Conservation (phyloP, 1,284 basidiomycete genomes). For the Sphaerobolus stellatus region DNA sequence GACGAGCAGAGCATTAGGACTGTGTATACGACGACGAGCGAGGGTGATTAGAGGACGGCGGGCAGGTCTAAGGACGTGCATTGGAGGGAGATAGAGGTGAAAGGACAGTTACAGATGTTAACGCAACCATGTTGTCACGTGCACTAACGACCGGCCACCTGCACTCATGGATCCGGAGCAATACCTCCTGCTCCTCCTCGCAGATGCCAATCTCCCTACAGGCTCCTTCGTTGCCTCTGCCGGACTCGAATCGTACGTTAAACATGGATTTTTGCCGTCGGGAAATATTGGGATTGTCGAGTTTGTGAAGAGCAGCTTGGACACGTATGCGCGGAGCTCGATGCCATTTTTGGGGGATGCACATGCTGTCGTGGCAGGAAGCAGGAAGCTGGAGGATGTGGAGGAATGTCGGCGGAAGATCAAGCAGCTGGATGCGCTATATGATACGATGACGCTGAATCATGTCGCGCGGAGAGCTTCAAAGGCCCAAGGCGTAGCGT, state of each 20-base stretch:
- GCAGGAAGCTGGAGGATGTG: conserved; percentile 21
- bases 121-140: no score
- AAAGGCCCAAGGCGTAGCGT: conserved; percentile 88
- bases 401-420: conserved; percentile 42
- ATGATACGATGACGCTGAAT: conserved; percentile 86
- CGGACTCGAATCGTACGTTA: conserved; percentile 86
- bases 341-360: conserved; percentile 76
- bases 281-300: conserved; percentile 42
- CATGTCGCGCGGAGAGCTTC: conserved; percentile 88
- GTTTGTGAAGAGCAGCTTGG: conserved; percentile 71
- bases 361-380: conserved; percentile 43
- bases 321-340: conserved; percentile 72
- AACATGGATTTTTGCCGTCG: conserved; percentile 75
- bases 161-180: conserved; percentile 46
- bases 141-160: no score
- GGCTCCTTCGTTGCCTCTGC: conserved; percentile 91
- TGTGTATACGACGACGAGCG: no score
- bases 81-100: no score
- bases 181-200: conserved; percentile 70
- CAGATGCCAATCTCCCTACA: conserved; percentile 83
- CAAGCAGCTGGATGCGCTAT: conserved; percentile 66
- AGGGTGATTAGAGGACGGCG: no score
- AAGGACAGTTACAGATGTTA: no score
- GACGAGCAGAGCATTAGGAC: no score
- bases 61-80: no score